These are phyloP conservation scores for Trichoderma pleuroti DNA, from an alignment of 2,329 filamentous ascomycete genomes.

Conservation along the genomic window DNA sequence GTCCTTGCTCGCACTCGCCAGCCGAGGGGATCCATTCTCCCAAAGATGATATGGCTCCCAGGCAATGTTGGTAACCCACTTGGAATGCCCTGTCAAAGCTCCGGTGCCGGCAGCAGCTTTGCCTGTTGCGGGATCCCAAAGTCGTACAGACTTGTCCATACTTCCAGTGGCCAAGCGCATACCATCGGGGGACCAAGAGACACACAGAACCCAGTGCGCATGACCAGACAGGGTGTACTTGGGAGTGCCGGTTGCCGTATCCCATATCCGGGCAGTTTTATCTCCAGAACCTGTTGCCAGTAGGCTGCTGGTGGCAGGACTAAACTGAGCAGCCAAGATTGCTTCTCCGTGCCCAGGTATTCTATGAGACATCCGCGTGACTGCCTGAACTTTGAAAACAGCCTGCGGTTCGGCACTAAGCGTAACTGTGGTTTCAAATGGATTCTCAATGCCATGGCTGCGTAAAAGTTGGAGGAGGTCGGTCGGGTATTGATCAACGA, in stretches of 20 bases:
- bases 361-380: slow-evolving; percentile 82
- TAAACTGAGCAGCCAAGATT: slow-evolving; percentile 83
- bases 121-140: slow-evolving; percentile 85
- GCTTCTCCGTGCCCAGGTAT: slow-evolving; percentile 90
- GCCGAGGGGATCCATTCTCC: slow-evolving; percentile 65
- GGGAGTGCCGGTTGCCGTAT: slow-evolving; percentile 89
- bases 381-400: slow-evolving; percentile 87
- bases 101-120: slow-evolving; percentile 62
- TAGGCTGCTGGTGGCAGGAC: slow-evolving; percentile 69
- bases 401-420: slow-evolving; percentile 74
- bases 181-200: slow-evolving; percentile 83
- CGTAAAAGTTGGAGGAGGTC: slow-evolving; percentile 54
- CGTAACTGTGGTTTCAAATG: slow-evolving; percentile 53
- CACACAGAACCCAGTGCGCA: slow-evolving; percentile 82
- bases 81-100: slow-evolving; percentile 75
- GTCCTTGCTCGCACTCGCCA: slow-evolving; percentile 89
- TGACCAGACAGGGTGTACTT: slow-evolving; percentile 83
- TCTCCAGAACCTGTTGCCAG: slow-evolving; percentile 90
- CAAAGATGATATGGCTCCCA: slow-evolving; percentile 95
- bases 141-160: slow-evolving; percentile 86
- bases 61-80: slow-evolving; percentile 81
- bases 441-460: slow-evolving; percentile 55
- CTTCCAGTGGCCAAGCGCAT: slow-evolving; percentile 79
- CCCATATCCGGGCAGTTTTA: slow-evolving; percentile 87
- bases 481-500: slow-evolving; percentile 55